phyloP scores from a whole-genome alignment of 441 rosid genomes.

The Breynia disticha region DNA sequence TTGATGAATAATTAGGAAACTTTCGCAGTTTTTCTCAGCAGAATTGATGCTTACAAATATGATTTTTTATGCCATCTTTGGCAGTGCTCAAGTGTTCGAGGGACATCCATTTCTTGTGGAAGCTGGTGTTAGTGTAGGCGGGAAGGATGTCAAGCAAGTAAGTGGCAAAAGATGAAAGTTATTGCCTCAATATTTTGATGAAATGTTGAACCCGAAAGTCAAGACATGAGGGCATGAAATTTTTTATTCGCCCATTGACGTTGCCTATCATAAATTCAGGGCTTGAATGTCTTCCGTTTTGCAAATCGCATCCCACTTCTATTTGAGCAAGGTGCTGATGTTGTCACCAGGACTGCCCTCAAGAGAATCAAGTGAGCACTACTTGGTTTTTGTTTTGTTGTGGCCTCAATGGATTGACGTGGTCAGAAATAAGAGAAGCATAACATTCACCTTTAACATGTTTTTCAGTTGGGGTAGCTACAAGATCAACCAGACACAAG shows the following conservation, averaged over 20 bases:
- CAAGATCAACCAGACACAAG: constrained; percentile 90
- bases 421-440: neutral
- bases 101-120: constrained; percentile 98
- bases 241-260: constrained; percentile 2
- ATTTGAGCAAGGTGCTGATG: constrained; percentile 99
- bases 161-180: constrained; percentile 11
- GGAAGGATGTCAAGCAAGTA: constrained; percentile 91
- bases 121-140: constrained; percentile 97
- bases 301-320: constrained; percentile 97
- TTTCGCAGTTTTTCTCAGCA: neutral
- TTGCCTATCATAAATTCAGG: constrained; percentile 33
- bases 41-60: neutral
- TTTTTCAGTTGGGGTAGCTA: constrained; percentile 78
- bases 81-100: constrained; percentile 96
- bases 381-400: constrained; percentile 1
- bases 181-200: neutral
- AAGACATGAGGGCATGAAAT: neutral
- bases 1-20: neutral
- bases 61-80: too few relatives aligned
- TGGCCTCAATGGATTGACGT: too few relatives aligned
- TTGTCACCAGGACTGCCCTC: constrained; percentile 84
- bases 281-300: constrained; percentile 84
- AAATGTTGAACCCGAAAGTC: neutral
- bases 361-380: constrained; percentile 84
- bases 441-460: constrained; percentile 3